Evolutionary conservation across 352 stramenopile genomes (phyloP), one percentile per base, ranked within the genome.

Genomic region (Pseudoperonospora humuli): DNA sequence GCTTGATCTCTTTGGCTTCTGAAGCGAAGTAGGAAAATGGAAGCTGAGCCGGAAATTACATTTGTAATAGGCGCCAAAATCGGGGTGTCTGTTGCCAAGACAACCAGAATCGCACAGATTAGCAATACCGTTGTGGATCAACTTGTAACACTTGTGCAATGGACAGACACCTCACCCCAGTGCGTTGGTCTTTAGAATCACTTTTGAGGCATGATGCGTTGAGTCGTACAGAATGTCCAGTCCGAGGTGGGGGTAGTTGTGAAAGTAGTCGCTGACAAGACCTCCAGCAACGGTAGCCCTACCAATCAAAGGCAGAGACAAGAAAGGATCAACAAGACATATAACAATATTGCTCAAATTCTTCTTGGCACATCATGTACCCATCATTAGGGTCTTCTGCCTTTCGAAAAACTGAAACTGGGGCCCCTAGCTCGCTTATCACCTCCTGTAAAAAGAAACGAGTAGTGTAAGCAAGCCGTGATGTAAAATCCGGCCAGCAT

Each of bases 31-130:
- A 5, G 61, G 46, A 5, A 55, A 69, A 20, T 74, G 60, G 31
- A 90, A 81, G 39, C 55, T 72, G 31, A 93, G 44, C 13, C 57
- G 67, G 29, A 86, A 93, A 40, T 93, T 93, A 60, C 77, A 93
- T 46, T 93, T 93, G 50, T 86, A 70, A 51, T 90, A 93, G 10
- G 70, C 59, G 9, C 75, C 76, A 46, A 93, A 93, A 27, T 87
- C 77, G 1, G 77, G 70, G 25, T 93, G 77, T 6, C 77, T 89
- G 19, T 13, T 38, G 25, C 53, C 19, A n/a, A 42, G 19, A 2
- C 8, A 35, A 18, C 20, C 17, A 27, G 14, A 23, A 38, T 19
- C 7, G 28, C n/a, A 38, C 13, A 14, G 7, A 20, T 38, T 7
- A 38, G 28, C 6, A 25, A 18, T 5, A 20, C 19, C 13, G 9